Percentiles rank a stretch among this genome's conserved stretches.
Evolutionary conservation across 306 rosid genomes (phyloP).

Genomic region (Malus sylvestris): DNA sequence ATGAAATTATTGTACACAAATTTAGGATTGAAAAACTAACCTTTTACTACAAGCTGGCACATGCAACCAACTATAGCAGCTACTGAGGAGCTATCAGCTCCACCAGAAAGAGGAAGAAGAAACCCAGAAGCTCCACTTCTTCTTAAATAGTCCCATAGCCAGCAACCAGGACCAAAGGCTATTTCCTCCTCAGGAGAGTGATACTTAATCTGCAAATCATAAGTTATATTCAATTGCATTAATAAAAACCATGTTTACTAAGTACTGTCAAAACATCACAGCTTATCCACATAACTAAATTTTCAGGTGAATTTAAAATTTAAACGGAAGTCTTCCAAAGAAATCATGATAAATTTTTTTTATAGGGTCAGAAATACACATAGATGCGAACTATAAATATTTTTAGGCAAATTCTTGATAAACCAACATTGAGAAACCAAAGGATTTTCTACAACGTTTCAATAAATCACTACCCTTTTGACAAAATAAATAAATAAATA

Average conservation of each 20-base stretch:
- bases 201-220: conserved; percentile 56
- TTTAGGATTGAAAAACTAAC: conserved; percentile 25
- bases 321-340: not conserved
- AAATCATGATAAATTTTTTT: not conserved
- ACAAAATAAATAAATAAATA: too few relatives aligned
- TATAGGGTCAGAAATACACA: not conserved
- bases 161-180: conserved; percentile 96
- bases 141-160: conserved; percentile 98
- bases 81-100: conserved; percentile 96
- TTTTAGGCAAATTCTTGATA: conserved; percentile 4
- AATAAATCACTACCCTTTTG: too few relatives aligned
- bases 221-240: conserved; percentile 16
- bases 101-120: conserved; percentile 98
- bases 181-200: conserved; percentile 95
- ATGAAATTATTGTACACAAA: not conserved
- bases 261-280: not conserved
- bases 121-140: conserved; percentile 99
- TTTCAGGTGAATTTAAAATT: not conserved
- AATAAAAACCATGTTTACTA: not conserved
- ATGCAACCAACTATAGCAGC: conserved; percentile 97
- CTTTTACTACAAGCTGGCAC: conserved; percentile 95
- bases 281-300: not conserved
- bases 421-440: not conserved
- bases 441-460: too few relatives aligned
- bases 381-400: not conserved